Percentiles rank a stretch among this genome's conserved stretches.
Conservation (phyloP, 805 yeast genomes). For the Candida parachauliodes region DNA sequence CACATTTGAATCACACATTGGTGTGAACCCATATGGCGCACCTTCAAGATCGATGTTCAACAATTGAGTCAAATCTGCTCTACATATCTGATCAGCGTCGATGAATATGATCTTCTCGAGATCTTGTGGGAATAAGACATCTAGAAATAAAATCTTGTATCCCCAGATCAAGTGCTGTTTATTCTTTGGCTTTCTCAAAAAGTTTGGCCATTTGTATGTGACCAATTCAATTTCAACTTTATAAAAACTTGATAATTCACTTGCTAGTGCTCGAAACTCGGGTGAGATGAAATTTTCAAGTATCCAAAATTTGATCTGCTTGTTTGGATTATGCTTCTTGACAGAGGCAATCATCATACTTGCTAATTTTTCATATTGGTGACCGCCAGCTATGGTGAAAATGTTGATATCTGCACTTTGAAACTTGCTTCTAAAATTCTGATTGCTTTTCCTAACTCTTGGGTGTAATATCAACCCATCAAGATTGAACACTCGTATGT, state of each 20-base stretch:
- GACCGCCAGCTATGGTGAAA: slow-evolving; percentile 82
- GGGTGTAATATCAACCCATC: slow-evolving; percentile 47
- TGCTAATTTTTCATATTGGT: slow-evolving; percentile 67
- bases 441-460: slow-evolving; percentile 33
- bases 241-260: slow-evolving; percentile 51
- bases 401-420: slow-evolving; percentile 62
- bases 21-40: slow-evolving; percentile 83
- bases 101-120: slow-evolving; percentile 77
- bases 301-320: slow-evolving; percentile 76
- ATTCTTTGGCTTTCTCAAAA: slow-evolving; percentile 79
- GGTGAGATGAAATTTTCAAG: slow-evolving; percentile 79
- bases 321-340: slow-evolving; percentile 56
- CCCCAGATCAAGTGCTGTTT: slow-evolving; percentile 84
- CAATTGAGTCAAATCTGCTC: slow-evolving; percentile 70
- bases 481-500: slow-evolving; percentile 39
- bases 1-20: slow-evolving; percentile 76
- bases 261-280: slow-evolving; percentile 57
- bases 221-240: slow-evolving; percentile 72
- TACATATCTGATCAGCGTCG: slow-evolving; percentile 79
- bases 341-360: slow-evolving; percentile 82
- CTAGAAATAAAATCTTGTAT: slow-evolving; percentile 80
- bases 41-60: slow-evolving; percentile 68
- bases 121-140: slow-evolving; percentile 79
- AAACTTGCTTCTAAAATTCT: not conserved
- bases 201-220: slow-evolving; percentile 89